Percentiles rank a stretch among this genome's conserved stretches.
phyloP scores from a whole-genome alignment of 2,329 filamentous ascomycete species.

The Monosporascus cannonballus region DNA sequence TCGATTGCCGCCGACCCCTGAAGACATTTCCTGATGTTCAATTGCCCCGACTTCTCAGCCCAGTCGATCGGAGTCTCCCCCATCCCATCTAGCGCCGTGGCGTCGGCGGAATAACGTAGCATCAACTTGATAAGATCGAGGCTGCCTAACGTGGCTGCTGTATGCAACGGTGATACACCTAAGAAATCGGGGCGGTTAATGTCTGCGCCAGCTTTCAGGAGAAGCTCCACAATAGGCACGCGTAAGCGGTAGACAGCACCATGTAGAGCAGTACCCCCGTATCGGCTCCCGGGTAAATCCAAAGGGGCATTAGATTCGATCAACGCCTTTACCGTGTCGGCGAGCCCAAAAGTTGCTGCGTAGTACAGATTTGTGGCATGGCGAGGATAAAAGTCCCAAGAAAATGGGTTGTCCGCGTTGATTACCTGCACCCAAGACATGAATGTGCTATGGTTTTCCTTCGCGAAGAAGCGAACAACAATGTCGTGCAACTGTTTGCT shows the following conservation, averaged over 20 bases:
- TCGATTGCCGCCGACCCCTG: too few relatives aligned
- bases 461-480: neutral
- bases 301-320: neutral
- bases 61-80: constrained; percentile 3
- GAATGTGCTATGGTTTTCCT: neutral
- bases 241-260: constrained; percentile 4
- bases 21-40: neutral
- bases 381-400: constrained; percentile 5
- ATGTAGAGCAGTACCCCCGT: constrained; percentile 9
- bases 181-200: neutral
- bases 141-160: constrained; percentile 1
- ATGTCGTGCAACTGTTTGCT: neutral
- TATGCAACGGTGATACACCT: constrained; percentile 1
- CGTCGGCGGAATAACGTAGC: too few relatives aligned
- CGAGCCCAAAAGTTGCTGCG: constrained; percentile 8
- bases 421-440: constrained; percentile 9
- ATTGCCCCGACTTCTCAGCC: constrained; percentile 2
- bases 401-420: constrained; percentile 3
- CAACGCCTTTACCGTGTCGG: neutral
- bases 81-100: neutral
- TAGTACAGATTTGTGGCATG: constrained; percentile 10
- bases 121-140: neutral
- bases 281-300: constrained; percentile 5
- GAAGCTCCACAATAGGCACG: neutral
- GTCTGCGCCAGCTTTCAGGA: constrained; percentile 7